These are phyloP conservation scores for Hemisphaericaspora xylanilytica DNA, from an alignment of 1,139 yeast species.

Conservation along the genomic window DNA sequence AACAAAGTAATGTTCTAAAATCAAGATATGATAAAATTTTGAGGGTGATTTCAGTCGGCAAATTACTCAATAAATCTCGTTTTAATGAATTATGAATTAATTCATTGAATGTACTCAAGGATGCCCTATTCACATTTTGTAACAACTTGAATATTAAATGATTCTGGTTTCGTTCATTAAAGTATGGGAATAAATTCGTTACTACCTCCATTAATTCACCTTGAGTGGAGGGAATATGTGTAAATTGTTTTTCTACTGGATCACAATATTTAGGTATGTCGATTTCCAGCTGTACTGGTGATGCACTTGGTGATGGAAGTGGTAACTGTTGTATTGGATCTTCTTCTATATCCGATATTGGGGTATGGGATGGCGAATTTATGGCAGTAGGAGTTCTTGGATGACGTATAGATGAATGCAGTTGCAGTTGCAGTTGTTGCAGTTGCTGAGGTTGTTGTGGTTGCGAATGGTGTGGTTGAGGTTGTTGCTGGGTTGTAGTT, in stretches of 20 bases:
- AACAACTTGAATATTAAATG: conserved; percentile 60
- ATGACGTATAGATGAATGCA: conserved; percentile 11
- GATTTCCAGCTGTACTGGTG: conserved; percentile 47
- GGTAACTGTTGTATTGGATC: conserved; percentile 48
- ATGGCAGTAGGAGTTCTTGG: conserved; percentile 35
- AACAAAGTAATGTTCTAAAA: conserved; percentile 56
- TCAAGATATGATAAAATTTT: conserved; percentile 70
- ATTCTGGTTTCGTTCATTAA: conserved; percentile 40
- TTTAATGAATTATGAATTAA: conserved; percentile 59
- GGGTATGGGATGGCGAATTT: conserved; percentile 37
- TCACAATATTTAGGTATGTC: conserved; percentile 8
- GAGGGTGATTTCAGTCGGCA: conserved; percentile 78
- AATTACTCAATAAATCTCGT: conserved; percentile 65
- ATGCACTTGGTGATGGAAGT: conserved; percentile 68
- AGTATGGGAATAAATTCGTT: conserved; percentile 31
- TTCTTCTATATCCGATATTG: conserved; percentile 40
- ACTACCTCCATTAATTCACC: conserved; percentile 39
- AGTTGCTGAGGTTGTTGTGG: conserved; percentile 5
- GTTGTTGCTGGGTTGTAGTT: not conserved
- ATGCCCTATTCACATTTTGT: conserved; percentile 61
- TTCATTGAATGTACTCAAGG: conserved; percentile 66
- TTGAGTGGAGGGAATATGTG: conserved; percentile 37
- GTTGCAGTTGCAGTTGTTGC: not conserved
- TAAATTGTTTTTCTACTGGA: conserved; percentile 24
- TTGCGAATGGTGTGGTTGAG: conserved; percentile 1